Percentiles rank a stretch among this genome's conserved stretches.
phyloP scores from a whole-genome alignment of 1,284 basidiomycete genomes.

The Irpex sp. region DNA sequence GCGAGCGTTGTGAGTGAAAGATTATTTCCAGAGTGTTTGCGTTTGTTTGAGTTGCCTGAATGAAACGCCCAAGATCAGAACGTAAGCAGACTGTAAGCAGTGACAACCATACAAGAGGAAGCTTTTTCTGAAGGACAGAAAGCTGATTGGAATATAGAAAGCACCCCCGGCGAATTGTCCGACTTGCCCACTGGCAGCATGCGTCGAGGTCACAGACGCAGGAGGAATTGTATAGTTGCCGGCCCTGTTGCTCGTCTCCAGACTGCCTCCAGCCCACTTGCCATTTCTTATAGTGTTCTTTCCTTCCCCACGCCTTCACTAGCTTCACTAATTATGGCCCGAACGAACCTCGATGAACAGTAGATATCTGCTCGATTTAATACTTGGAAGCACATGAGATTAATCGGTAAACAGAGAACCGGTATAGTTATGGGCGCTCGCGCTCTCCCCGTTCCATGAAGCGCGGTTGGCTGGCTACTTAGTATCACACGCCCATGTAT shows the following conservation, averaged over 20 bases:
- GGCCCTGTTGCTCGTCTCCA: background rate
- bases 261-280: background rate
- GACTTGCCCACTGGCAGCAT: too few relatives aligned
- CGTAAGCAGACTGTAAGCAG: too few relatives aligned
- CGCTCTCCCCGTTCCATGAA: background rate
- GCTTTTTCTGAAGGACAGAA: too few relatives aligned
- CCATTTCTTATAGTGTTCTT: background rate
- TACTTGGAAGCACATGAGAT: background rate
- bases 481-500: conserved; percentile 1
- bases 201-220: background rate
- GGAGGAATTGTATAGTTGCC: background rate
- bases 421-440: background rate
- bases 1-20: too few relatives aligned
- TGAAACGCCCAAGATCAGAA: too few relatives aligned
- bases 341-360: background rate
- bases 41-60: too few relatives aligned
- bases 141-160: too few relatives aligned
- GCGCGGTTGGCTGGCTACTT: background rate
- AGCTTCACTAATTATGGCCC: background rate
- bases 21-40: too few relatives aligned
- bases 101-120: too few relatives aligned
- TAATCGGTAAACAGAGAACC: background rate
- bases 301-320: background rate
- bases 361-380: background rate
- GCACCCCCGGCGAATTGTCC: too few relatives aligned